phyloP scores from a whole-genome alignment of 2,329 filamentous ascomycete species.

The Cercospora nicotianae region DNA sequence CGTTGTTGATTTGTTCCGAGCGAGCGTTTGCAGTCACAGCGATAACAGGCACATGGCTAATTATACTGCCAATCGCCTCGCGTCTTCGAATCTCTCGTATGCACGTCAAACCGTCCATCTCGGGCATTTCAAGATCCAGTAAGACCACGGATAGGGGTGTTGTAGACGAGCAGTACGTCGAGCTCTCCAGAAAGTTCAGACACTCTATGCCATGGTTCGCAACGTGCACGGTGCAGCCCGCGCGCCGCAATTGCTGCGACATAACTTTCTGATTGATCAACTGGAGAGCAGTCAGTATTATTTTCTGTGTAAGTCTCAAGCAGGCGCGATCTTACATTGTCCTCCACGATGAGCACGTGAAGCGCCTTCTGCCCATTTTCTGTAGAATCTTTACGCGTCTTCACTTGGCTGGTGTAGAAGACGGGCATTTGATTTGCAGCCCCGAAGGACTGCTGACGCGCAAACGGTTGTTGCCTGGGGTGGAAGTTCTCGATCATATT shows the following conservation, averaged over 20 bases:
- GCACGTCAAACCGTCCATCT: constrained; percentile 38
- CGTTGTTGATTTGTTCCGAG: constrained; percentile 36
- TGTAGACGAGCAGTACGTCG: constrained; percentile 27
- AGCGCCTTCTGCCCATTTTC: constrained; percentile 22
- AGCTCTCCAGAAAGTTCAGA: constrained; percentile 32
- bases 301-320: not conserved
- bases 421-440: not conserved
- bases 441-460: constrained; percentile 10
- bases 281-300: not conserved
- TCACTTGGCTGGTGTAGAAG: not conserved
- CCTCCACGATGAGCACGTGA: constrained; percentile 37
- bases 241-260: constrained; percentile 31
- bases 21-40: constrained; percentile 40
- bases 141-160: constrained; percentile 34
- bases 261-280: constrained; percentile 39
- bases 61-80: constrained; percentile 43
- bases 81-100: constrained; percentile 35
- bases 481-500: constrained; percentile 20
- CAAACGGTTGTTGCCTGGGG: constrained; percentile 8
- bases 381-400: not conserved
- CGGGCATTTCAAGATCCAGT: constrained; percentile 40
- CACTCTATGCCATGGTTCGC: constrained; percentile 40
- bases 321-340: constrained; percentile 29
- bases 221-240: constrained; percentile 35
- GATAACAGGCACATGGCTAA: constrained; percentile 35